Base-by-base conservation (phyloP, 202 grass and related monocot genomes). In the Eragrostis tef region DNA sequence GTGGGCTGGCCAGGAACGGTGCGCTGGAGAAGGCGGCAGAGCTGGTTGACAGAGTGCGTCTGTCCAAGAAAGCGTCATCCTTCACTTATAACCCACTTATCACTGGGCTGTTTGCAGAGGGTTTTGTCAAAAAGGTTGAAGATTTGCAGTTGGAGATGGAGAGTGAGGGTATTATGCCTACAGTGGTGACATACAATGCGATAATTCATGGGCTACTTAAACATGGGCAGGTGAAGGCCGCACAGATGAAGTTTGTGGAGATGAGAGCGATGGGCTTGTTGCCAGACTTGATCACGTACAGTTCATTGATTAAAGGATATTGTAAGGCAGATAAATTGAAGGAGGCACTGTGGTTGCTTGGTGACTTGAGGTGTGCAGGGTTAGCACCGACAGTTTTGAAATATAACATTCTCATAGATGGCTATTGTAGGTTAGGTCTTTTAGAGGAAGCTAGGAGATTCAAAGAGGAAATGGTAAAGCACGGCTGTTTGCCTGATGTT, bases 51-150 rank as follows among this genome's bases (percentile, higher is more conserved):
- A 86, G 64, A 79, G 70, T 97, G 84, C 59, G 80, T 11, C 12
- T 73, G 19, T 87, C 83, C 51, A 86, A 82, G 58, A 83, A 88
- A 77, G 85, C 79, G 0, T 91, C 91, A 24, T 48, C 88, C 54
- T 94, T 90, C 74, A 97, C 91, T 24, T 97, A 90, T 76, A 94
- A 94, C 67, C 87, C 91, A 83, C 73, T 94, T 59, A 97, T 97
- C 74, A 83, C 72, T 53, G 87, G 56, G 42, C 85, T 91, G 51
- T 80, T 94, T 16, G 73, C 77, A 47, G 90, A 20, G 29, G 94
- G 91, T 74, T 86, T 62, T 69, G 68, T 87, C 19, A 71, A 82
- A 47, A 88, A 88, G 74, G 87, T 70, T 72, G 54, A 62, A 56
- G 73, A 64, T 68, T 82, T 97, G 60, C 86, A 81, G 72, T 65